Conservation (phyloP, 441 rosid species). For the Populus hybrid region DNA sequence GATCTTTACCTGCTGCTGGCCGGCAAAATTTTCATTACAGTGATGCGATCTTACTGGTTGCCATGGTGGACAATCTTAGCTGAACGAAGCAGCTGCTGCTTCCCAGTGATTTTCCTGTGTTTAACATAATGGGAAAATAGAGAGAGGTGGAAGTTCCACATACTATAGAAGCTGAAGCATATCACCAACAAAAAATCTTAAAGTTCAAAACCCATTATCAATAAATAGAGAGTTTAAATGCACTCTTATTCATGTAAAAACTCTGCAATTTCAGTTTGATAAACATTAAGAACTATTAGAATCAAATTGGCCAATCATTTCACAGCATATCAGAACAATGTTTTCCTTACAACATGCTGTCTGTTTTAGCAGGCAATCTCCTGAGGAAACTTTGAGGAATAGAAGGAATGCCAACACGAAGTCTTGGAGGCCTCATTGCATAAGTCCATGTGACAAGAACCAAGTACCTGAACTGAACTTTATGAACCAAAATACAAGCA, state of each 20-base stretch:
- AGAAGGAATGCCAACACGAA: conserved; percentile 47
- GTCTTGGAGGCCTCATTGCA: conserved; percentile 54
- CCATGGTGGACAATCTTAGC: neutral
- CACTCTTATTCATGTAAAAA: neutral
- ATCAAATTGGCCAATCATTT: neutral
- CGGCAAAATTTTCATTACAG: neutral
- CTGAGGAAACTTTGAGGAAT: conserved; percentile 52
- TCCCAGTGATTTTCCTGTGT: neutral
- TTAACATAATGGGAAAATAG: neutral
- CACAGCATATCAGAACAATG: neutral
- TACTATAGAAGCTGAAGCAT: neutral
- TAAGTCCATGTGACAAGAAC: conserved; percentile 38
- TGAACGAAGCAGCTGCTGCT: neutral
- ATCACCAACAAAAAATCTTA: neutral
- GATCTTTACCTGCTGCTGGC: neutral
- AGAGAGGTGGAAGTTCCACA: neutral
- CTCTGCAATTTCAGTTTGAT: neutral
- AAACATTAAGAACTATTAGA: neutral
- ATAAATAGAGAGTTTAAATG: neutral
- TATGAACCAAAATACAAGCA: conserved; percentile 38
- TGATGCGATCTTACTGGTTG: neutral
- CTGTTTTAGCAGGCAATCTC: conserved; percentile 54
- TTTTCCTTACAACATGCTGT: neutral
- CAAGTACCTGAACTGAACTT: conserved; percentile 31
- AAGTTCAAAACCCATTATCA: neutral